Conservation (phyloP, 495 filamentous ascomycete species). For the Aspergillus ostianus region DNA sequence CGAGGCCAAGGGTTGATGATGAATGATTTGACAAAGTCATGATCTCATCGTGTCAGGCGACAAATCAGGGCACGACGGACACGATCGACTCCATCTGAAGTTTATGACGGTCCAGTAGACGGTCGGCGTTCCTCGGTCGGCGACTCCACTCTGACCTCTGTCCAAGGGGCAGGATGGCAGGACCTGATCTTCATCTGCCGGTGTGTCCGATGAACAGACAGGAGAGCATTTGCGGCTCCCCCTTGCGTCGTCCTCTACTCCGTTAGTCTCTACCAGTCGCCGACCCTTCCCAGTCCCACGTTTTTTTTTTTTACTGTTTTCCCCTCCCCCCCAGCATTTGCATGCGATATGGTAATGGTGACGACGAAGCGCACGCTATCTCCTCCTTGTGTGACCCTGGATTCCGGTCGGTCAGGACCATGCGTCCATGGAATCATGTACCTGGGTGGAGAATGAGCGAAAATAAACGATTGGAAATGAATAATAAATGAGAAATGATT, state of each 20-base stretch:
- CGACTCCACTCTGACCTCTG: too few relatives aligned
- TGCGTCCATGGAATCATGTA: neutral
- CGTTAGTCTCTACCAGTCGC: slow-evolving; percentile 1
- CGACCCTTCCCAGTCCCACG: neutral
- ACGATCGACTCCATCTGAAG: neutral
- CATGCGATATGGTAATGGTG: neutral
- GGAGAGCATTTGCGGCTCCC: slow-evolving; percentile 2
- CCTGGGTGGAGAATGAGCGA: neutral
- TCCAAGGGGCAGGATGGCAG: too few relatives aligned
- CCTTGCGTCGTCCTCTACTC: slow-evolving; percentile 2
- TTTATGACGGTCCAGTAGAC: neutral
- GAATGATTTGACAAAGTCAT: slow-evolving; percentile 20
- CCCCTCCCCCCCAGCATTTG: neutral
- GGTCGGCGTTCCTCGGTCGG: neutral
- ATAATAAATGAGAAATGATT: neutral
- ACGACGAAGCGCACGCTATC: neutral
- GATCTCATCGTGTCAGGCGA: slow-evolving; percentile 19
- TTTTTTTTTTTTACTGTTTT: slow-evolving; percentile 1
- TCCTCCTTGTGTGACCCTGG: neutral
- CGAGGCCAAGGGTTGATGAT: slow-evolving; percentile 5
- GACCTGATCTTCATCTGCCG: neutral
- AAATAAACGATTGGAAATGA: neutral
- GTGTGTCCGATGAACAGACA: neutral
- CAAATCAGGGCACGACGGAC: slow-evolving; percentile 1
- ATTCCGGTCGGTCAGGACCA: neutral